phyloP scores from a whole-genome alignment of 192 early-diverging fungal species.

The Haplosporangium gracile region DNA sequence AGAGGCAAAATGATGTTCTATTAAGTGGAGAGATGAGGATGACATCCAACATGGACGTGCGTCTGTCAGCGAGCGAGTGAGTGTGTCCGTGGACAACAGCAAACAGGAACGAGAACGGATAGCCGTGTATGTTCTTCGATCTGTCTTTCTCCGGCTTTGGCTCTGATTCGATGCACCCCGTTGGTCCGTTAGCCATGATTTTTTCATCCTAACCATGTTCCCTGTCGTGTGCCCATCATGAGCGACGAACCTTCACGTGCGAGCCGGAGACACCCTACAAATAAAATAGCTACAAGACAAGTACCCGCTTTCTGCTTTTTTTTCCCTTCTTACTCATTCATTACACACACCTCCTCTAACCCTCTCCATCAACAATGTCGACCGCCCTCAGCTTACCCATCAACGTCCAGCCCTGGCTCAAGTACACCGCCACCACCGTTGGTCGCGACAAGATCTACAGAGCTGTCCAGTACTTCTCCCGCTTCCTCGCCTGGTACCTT shows the following conservation, averaged over 20 bases:
- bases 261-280: not conserved
- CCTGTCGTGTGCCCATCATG: not conserved
- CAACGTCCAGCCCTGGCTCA: slow-evolving; percentile 58
- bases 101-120: not conserved
- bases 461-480: slow-evolving; percentile 88
- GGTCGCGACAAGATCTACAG: slow-evolving; percentile 87
- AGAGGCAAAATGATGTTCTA: not conserved
- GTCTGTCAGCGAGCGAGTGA: too few relatives aligned
- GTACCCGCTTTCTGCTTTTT: not conserved
- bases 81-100: slow-evolving; percentile 11
- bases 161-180: slow-evolving; percentile 16
- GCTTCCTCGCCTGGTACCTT: slow-evolving; percentile 81
- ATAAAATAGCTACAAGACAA: not conserved
- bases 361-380: slow-evolving; percentile 4
- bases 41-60: not conserved
- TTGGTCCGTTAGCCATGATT: too few relatives aligned
- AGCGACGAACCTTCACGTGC: slow-evolving; percentile 13
- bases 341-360: not conserved
- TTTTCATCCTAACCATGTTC: too few relatives aligned
- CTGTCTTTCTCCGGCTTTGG: slow-evolving; percentile 23
- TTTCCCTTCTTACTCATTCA: not conserved
- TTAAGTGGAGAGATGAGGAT: not conserved
- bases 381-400: slow-evolving; percentile 23
- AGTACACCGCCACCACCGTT: slow-evolving; percentile 71
- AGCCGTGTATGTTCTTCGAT: not conserved